Evolutionary conservation across 2,329 filamentous ascomycete genomes (phyloP).

Genomic region (Aspergillus fischeri): DNA sequence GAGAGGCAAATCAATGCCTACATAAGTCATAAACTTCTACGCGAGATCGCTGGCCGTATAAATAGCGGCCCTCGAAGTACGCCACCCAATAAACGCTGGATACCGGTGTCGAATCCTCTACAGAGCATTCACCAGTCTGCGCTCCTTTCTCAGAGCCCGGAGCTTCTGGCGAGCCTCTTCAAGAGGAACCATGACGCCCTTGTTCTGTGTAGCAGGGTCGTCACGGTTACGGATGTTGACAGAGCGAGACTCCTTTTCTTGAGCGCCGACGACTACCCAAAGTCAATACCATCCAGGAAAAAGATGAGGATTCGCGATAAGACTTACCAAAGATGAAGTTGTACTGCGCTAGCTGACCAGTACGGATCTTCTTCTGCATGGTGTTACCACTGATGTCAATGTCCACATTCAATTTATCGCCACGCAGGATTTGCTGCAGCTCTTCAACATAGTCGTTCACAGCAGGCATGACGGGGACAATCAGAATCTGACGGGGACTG

Average conservation of each 20-base stretch:
- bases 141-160: constrained; percentile 42
- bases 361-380: constrained; percentile 50
- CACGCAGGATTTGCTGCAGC: constrained; percentile 42
- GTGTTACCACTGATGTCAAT: constrained; percentile 49
- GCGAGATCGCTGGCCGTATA: not conserved
- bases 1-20: constrained; percentile 1
- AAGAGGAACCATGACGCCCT: constrained; percentile 58
- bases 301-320: not conserved
- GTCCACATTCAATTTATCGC: constrained; percentile 46
- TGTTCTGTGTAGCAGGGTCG: constrained; percentile 57
- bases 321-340: constrained; percentile 50
- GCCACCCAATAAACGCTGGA: constrained; percentile 7
- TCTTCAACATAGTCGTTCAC: constrained; percentile 48
- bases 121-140: constrained; percentile 40
- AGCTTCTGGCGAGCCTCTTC: constrained; percentile 57
- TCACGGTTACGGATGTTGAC: constrained; percentile 65
- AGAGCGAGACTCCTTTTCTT: constrained; percentile 55
- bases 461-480: constrained; percentile 48
- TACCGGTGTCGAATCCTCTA: constrained; percentile 14
- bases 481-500: constrained; percentile 48
- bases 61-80: constrained; percentile 10
- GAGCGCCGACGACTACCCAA: constrained; percentile 54
- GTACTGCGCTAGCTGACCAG: constrained; percentile 45
- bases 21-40: not conserved
- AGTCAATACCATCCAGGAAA: constrained; percentile 11